phyloP scores from a whole-genome alignment of 169 alveolate genomes.

The Haemoproteus tartakovskyi region DNA sequence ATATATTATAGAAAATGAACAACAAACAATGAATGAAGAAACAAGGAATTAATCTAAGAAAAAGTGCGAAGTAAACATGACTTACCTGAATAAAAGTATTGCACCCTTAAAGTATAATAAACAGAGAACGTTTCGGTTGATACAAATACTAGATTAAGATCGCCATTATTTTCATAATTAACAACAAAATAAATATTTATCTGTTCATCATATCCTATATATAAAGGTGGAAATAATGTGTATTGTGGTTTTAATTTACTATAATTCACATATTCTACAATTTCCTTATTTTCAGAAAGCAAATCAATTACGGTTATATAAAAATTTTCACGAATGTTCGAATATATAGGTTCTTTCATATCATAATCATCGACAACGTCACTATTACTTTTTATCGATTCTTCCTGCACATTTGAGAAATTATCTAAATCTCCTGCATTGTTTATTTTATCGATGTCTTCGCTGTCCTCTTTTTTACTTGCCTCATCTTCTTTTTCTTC shows the following conservation, averaged over 20 bases:
- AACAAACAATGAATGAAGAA: slow-evolving; percentile 7
- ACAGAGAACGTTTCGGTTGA: slow-evolving; percentile 14
- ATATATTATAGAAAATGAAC: too few species aligned
- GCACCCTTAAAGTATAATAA: slow-evolving; percentile 49
- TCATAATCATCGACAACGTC: not conserved
- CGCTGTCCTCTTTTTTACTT: not conserved
- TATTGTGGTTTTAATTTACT: slow-evolving; percentile 20
- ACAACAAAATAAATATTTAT: slow-evolving; percentile 53
- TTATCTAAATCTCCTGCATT: not conserved
- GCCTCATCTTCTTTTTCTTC: not conserved
- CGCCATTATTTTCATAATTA: slow-evolving; percentile 39
- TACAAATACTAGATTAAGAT: slow-evolving; percentile 40
- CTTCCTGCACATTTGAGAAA: slow-evolving; percentile 3
- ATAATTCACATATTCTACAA: slow-evolving; percentile 47
- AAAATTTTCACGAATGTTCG: too few species aligned
- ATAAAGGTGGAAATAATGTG: slow-evolving; percentile 36
- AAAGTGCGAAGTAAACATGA: not conserved
- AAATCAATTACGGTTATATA: slow-evolving; percentile 42
- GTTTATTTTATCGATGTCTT: not conserved
- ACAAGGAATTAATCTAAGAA: not conserved
- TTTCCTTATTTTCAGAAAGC: slow-evolving; percentile 40
- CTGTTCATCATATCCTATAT: slow-evolving; percentile 36
- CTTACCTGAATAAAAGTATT: slow-evolving; percentile 46
- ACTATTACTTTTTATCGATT: not conserved
- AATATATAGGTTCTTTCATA: slow-evolving; percentile 13